Evolutionary conservation across 2,329 filamentous ascomycete species (phyloP), one percentile per base, ranked within the genome.

Genomic region (Fusarium sororula): DNA sequence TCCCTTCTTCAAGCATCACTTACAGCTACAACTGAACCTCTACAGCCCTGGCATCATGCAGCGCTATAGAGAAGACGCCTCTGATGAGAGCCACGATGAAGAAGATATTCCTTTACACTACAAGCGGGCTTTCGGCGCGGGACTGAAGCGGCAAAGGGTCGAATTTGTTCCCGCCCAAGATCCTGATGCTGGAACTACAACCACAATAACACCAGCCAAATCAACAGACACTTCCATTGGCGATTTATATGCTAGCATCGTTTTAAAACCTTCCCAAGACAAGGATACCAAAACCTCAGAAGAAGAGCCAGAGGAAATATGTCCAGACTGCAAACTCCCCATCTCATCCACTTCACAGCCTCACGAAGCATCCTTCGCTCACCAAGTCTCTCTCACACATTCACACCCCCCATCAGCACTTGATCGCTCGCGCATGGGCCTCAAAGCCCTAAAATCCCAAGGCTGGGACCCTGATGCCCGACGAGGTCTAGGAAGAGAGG

Each of bases 381-480:
- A 95, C 78, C 93, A 95, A 83, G 87, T 93, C 42, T 91, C 89
- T 69, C 84, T 94, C 3, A 81, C 85, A 8, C 92, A 94, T 79
- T 92, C 91, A 1, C 90, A 93, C 66, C 92, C 92, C 12, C 93
- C 93, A 2, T 94, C 92, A 0, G 87, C 91, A 20, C 84, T 95
- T 26, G 91, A 94, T 80, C 88, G 93, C 39, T 88, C 86, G 9
- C 87, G 92, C 51, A 93, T 93, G 86, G 93, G 93, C 1, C 83
- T 95, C 12, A 84, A 88, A 10, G 89, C 92, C 35, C 86, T 95
- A 38, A 85, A 89, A 59, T 86, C 89, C 1, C 88, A 92, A 66
- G 93, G 93, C 35, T 95, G 92, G 90, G 91, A 95, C 75, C 92
- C 93, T 0, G 93, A 95, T 81, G 85, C 90, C 35, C 86, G 94